Base-by-base conservation (phyloP, 129 eudicot genomes). In the Logfia minima region DNA sequence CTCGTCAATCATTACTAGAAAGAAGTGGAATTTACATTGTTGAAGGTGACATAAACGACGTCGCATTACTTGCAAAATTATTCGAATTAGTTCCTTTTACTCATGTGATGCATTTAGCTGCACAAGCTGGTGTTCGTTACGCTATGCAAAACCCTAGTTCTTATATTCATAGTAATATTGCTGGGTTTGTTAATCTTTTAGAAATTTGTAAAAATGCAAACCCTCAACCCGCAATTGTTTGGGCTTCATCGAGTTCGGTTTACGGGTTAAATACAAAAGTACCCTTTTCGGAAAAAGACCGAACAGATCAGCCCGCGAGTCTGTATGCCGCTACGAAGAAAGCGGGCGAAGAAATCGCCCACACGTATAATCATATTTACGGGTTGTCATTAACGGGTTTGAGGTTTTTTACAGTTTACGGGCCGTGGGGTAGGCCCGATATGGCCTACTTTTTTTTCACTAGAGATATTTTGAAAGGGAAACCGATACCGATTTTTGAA, bases 341-440 rank as follows among this genome's bases (percentile, higher is more conserved):
- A 58, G 96, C 96, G 4, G 96, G 96, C 5, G 96, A 91, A 81
- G 96, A 86, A 48, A 91, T 91, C 71, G 97, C 97, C 2, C 97
- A 91, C 56, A 91, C 97, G 18, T 91, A 91, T 53, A 91, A 91
- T 71, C 97, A 91, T 32, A 91, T 91, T 4, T 87, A 92, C 56
- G 97, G 97, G 2, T 81, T 91, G 14, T 91, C 97, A 0, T 60
- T 91, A 9, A 91, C 97, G 8, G 97, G 92, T 17, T 81, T 91
- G 71, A 67, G 97, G 3, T 92, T 92, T 74, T 92, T 92, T 55
- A 92, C 97, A 3, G 97, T 92, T 72, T 92, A 92, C 76, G 97
- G 97, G 5, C 97, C 97, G n/a, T 92, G 97, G 97, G 97, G 97
- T 4, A 78, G 97, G 64, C 97, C 97, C 18, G 97, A 92, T 48